Conservation (phyloP, 2,329 filamentous ascomycete species). For the Trichoderma lentiforme region DNA sequence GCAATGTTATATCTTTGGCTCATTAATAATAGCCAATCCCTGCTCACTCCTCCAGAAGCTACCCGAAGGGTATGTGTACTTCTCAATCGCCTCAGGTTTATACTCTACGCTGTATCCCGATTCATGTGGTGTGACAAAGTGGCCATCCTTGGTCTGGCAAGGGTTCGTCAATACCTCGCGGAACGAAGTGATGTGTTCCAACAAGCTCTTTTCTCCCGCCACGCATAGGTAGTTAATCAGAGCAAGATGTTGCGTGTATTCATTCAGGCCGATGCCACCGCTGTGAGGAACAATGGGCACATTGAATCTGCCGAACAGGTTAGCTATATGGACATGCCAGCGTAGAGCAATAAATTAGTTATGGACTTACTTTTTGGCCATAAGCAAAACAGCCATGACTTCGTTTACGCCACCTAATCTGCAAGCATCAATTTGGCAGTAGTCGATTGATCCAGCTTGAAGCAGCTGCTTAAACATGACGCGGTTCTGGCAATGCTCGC, state of each 20-base stretch:
- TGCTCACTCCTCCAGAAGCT: conserved; percentile 20
- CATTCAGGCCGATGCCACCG: conserved; percentile 20
- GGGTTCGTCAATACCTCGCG: conserved; percentile 12
- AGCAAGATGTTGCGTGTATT: conserved; percentile 21
- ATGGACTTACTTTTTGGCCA: too few relatives aligned
- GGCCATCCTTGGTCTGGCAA: conserved; percentile 16
- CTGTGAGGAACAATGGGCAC: conserved; percentile 20
- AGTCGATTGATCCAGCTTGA: conserved; percentile 72
- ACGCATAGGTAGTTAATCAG: conserved; percentile 20
- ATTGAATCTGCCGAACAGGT: conserved; percentile 10
- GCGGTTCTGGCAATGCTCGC: conserved; percentile 92
- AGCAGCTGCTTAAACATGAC: conserved; percentile 92
- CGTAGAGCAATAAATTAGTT: too few relatives aligned
- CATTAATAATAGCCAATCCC: conserved; percentile 19
- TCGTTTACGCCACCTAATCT: conserved; percentile 87
- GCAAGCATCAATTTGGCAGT: conserved; percentile 87
- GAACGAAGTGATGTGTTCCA: conserved; percentile 20
- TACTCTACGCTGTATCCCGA: conserved; percentile 21
- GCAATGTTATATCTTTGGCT: conserved; percentile 12
- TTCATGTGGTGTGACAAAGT: conserved; percentile 19
- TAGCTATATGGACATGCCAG: too few relatives aligned
- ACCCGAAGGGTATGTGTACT: conserved; percentile 12
- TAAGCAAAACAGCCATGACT: conserved; percentile 81
- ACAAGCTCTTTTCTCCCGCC: conserved; percentile 18
- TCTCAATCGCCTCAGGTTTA: conserved; percentile 13